phyloP scores from a whole-genome alignment of 1,284 basidiomycete genomes.

The Ustilago trichophora region DNA sequence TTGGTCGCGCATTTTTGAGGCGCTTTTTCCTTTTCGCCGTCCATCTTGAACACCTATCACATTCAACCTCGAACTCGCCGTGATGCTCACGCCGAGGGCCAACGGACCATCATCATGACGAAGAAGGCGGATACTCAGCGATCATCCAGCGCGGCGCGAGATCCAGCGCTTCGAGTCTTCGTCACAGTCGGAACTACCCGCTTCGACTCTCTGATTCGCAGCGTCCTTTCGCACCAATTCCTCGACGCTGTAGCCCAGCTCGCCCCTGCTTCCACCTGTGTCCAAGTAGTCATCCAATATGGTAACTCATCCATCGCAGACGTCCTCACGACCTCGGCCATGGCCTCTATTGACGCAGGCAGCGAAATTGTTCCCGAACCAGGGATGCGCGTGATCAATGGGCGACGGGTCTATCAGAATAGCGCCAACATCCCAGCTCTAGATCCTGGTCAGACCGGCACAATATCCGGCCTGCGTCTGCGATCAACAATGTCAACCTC shows the following conservation, averaged over 20 bases:
- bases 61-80: neutral
- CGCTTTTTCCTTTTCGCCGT: neutral
- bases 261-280: constrained; percentile 1
- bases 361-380: constrained; percentile 41
- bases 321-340: constrained; percentile 18
- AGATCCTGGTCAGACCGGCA: constrained; percentile 44
- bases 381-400: constrained; percentile 38
- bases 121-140: neutral
- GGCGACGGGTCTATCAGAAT: constrained; percentile 41
- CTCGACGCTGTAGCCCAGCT: constrained; percentile 22
- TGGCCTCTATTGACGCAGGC: constrained; percentile 33
- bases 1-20: constrained; percentile 2
- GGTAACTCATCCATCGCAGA: constrained; percentile 42
- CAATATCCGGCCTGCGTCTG: constrained; percentile 21
- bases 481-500: neutral
- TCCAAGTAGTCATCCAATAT: constrained; percentile 27
- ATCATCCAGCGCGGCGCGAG: neutral
- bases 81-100: neutral
- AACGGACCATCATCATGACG: constrained; percentile 5
- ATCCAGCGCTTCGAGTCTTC: constrained; percentile 27
- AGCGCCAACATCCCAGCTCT: constrained; percentile 15
- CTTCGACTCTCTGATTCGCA: constrained; percentile 53
- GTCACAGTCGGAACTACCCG: constrained; percentile 58
- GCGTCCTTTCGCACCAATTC: constrained; percentile 34
- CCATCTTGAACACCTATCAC: neutral